phyloP scores from a whole-genome alignment of 2,329 filamentous ascomycete genomes.

The Chaetomiaceae sp. region DNA sequence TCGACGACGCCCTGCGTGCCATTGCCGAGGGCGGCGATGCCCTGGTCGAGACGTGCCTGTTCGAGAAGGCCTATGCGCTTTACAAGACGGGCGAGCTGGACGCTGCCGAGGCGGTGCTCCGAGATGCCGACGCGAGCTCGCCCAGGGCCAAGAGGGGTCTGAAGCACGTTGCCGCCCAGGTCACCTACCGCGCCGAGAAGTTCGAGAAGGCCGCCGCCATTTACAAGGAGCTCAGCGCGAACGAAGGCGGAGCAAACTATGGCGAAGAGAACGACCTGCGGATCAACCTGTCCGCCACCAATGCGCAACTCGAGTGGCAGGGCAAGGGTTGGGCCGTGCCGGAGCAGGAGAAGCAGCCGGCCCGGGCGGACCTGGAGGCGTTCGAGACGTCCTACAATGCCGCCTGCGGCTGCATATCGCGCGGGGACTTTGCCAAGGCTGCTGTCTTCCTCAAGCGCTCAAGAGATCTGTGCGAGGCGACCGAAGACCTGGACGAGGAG shows the following conservation, averaged over 20 bases:
- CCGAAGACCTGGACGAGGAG: conserved; percentile 67
- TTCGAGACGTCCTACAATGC: conserved; percentile 82
- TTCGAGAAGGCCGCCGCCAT: conserved; percentile 62
- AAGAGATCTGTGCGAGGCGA: conserved; percentile 63
- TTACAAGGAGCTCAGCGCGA: conserved; percentile 54
- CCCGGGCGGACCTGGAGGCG: conserved; percentile 60
- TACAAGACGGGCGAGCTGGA: conserved; percentile 71
- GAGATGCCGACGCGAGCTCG: conserved; percentile 5
- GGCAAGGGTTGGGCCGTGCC: conserved; percentile 48
- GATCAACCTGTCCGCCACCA: conserved; percentile 69
- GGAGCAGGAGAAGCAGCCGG: conserved; percentile 50
- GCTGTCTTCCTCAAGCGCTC: conserved; percentile 65
- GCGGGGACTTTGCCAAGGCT: conserved; percentile 60
- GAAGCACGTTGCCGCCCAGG: conserved; percentile 58
- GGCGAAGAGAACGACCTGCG: conserved; percentile 69
- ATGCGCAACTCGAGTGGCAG: conserved; percentile 69
- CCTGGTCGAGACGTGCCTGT: conserved; percentile 54
- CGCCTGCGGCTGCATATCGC: conserved; percentile 67
- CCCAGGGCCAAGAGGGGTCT: conserved; percentile 22
- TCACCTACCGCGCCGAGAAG: conserved; percentile 69
- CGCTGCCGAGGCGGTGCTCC: conserved; percentile 51
- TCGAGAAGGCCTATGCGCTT: conserved; percentile 76
- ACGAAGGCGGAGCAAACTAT: conserved; percentile 38
- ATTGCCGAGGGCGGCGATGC: conserved; percentile 59
- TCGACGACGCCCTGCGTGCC: conserved; percentile 67